Percentiles rank a stretch among this genome's conserved stretches.
These are phyloP conservation scores for Alnus glutinosa DNA, from an alignment of 306 rosid genomes.

Conservation along the genomic window DNA sequence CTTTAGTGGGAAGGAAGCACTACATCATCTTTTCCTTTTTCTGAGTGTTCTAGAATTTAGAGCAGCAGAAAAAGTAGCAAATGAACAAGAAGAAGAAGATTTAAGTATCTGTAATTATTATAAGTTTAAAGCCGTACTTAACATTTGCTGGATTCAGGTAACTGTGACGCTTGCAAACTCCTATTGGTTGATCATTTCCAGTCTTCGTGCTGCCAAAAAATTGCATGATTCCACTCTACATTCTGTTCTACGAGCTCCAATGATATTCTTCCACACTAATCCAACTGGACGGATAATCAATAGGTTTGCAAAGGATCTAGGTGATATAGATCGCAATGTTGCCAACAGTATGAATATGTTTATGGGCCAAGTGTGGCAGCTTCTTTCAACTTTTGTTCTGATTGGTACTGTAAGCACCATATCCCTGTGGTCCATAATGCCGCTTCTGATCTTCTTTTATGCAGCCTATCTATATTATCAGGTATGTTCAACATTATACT, in stretches of 20 bases:
- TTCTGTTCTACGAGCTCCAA: conserved; percentile 67
- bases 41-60: not conserved
- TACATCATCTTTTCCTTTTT: not conserved
- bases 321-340: conserved; percentile 73
- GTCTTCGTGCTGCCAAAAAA: conserved; percentile 67
- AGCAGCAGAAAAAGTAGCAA: not conserved
- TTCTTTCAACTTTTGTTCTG: conserved; percentile 76
- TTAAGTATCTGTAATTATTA: not conserved
- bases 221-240: conserved; percentile 66
- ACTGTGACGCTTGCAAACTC: conserved; percentile 66
- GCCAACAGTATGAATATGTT: conserved; percentile 47
- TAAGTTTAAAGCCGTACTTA: not conserved
- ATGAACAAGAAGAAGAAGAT: not conserved
- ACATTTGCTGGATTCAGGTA: conserved; percentile 52
- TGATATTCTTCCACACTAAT: conserved; percentile 88
- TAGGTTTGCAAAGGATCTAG: conserved; percentile 79
- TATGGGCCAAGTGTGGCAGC: conserved; percentile 78
- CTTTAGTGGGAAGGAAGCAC: not conserved
- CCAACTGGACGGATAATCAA: conserved; percentile 87
- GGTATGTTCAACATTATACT: conserved; percentile 38
- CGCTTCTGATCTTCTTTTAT: conserved; percentile 75
- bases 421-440: conserved; percentile 89
- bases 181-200: conserved; percentile 74
- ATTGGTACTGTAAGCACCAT: conserved; percentile 84
- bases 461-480: conserved; percentile 79